Percentiles rank a stretch among this genome's conserved stretches.
These are phyloP conservation scores for Magnolia changhungtana DNA, from an alignment of 164 flowering plant genomes.

Conservation along the genomic window DNA sequence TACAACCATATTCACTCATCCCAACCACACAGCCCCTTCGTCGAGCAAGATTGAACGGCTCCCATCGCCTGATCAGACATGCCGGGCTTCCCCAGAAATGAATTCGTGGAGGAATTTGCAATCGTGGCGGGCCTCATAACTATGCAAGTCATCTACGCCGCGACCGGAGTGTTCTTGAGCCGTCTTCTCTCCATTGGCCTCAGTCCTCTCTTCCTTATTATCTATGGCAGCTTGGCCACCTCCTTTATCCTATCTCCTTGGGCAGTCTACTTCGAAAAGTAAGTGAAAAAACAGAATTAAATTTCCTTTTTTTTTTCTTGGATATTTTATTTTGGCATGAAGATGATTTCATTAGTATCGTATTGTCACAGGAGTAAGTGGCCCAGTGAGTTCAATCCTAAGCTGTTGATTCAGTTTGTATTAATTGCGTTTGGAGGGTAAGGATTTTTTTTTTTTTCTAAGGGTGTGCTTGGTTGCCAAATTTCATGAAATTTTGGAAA, in stretches of 20 bases:
- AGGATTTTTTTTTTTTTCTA: constrained; percentile 3
- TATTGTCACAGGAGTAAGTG: constrained; percentile 49
- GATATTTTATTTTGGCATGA: background rate
- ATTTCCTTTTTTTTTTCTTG: background rate
- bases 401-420: constrained; percentile 50
- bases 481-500: background rate
- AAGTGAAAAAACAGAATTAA: background rate
- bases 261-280: constrained; percentile 30
- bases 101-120: constrained; percentile 12
- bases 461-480: background rate
- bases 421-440: constrained; percentile 70
- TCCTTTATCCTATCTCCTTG: constrained; percentile 22
- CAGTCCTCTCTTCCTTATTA: constrained; percentile 21
- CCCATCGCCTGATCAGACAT: background rate
- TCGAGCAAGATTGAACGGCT: background rate
- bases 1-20: background rate
- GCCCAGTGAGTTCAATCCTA: constrained; percentile 46
- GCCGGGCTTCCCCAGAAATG: background rate
- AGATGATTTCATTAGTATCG: background rate
- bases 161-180: constrained; percentile 16
- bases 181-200: constrained; percentile 24
- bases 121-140: constrained; percentile 12
- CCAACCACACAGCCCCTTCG: background rate
- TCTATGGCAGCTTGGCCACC: constrained; percentile 21
- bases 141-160: constrained; percentile 17